Base-by-base conservation (phyloP, 768 basidiomycete species). In the Mycena galericulata region DNA sequence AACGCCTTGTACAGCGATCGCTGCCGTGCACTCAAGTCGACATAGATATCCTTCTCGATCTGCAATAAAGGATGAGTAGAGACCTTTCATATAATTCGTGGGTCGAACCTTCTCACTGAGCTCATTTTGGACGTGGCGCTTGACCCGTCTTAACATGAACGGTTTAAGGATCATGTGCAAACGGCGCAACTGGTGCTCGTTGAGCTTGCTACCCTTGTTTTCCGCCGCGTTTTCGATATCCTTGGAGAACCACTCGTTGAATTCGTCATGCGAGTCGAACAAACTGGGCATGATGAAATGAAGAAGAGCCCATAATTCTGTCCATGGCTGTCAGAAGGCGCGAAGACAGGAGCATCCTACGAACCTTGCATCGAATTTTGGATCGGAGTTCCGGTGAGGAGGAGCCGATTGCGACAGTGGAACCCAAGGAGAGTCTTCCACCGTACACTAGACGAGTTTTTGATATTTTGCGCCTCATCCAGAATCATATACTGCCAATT, bases 401-500 rank as follows among this genome's bases (percentile, higher is more conserved):
- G 86, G 8, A 99, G 85, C 47, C 98, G 89, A 80, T 99, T 99
- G 60, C 98, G 89, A 76, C 97, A 99, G 34, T 96, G 95, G 79
- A 99, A 96, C 20, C 95, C 93, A 50, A 99, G 89, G 20, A 99
- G 84, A 1, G 97, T 97, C 80, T 98, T 99, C 98, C 98, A 99
- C 46, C 98, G 88, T 11, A 95, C 93, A 79, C 94, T 96, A 26
- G 94, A 89, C 26, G 98, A 96, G 75, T 96, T 97, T 85, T 99
- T 99, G 86, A 99, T 99, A 63, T 98, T 98, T 80, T 99, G 98
- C 2, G 98, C 98, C 80, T 99, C 98, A 74, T 99, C 98, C n/a
- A 99, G 86, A 66, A 99, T 89, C 97, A 99, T 99, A 77, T 99
- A 99, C 80, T 99, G 98, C 98, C 98, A 99, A 75, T 96, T 97